These are phyloP conservation scores for Lenzites betulinus DNA, from an alignment of 768 basidiomycete genomes.

Conservation along the genomic window DNA sequence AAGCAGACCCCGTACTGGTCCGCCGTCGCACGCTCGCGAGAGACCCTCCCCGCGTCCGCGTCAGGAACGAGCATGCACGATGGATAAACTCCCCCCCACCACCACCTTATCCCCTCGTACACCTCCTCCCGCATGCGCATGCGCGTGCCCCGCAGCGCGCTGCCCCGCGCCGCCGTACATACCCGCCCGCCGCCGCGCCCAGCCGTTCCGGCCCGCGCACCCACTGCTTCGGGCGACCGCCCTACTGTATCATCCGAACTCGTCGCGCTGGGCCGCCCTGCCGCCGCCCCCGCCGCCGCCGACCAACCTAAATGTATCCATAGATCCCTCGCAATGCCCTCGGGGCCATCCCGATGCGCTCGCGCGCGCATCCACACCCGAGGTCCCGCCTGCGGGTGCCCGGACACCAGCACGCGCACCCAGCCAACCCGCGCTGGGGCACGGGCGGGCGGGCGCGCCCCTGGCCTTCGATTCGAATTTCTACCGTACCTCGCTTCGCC, in stretches of 20 bases:
- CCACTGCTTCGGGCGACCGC: not conserved
- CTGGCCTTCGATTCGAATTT: no score
- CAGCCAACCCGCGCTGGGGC: no score
- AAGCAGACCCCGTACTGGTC: slow-evolving; percentile 45
- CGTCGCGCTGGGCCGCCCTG: not conserved
- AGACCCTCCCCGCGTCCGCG: not conserved
- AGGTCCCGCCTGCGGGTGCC: no score
- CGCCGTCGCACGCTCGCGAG: slow-evolving; percentile 24
- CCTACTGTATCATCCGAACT: slow-evolving; percentile 6
- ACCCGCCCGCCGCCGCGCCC: not conserved
- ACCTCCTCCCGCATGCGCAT: not conserved
- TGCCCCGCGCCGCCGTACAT: not conserved
- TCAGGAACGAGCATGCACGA: slow-evolving; percentile 4
- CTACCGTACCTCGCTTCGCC: slow-evolving; percentile 7
- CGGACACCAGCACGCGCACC: no score
- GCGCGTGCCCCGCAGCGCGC: no score
- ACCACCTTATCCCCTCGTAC: not conserved
- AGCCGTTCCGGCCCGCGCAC: not conserved
- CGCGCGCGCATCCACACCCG: no score
- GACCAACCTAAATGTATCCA: slow-evolving; percentile 10
- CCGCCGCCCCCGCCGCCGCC: slow-evolving; percentile 2
- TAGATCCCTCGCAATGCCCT: slow-evolving; percentile 1
- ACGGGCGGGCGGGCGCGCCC: no score
- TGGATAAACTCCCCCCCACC: not conserved
- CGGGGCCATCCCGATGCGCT: no score